Evolutionary conservation across 768 basidiomycete species (phyloP).

Genomic region (Rhizopogon rudus): DNA sequence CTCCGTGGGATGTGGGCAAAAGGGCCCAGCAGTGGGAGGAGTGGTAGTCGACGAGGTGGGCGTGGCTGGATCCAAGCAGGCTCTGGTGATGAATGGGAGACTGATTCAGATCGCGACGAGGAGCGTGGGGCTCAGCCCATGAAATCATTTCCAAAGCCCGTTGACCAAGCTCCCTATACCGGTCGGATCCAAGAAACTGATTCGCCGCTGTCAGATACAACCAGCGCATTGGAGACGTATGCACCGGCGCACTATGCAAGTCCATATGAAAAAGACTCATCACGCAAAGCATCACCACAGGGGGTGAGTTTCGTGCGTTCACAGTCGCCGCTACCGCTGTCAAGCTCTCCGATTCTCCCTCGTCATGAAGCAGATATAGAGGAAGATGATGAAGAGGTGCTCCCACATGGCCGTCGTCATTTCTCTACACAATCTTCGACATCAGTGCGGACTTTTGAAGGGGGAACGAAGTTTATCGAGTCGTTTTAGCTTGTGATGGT

Average conservation of each 20-base stretch:
- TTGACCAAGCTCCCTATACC: background rate
- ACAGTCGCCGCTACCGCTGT: slow-evolving; percentile 24
- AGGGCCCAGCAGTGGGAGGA: slow-evolving; percentile 14
- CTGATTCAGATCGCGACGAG: slow-evolving; percentile 19
- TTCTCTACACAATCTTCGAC: slow-evolving; percentile 17
- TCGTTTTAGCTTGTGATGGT: slow-evolving; percentile 20
- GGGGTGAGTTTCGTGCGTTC: slow-evolving; percentile 13
- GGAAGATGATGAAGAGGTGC: slow-evolving; percentile 7
- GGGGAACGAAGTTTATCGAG: slow-evolving; percentile 49
- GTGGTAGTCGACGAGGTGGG: slow-evolving; percentile 18
- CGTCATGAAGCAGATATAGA: slow-evolving; percentile 14
- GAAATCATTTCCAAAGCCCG: slow-evolving; percentile 1
- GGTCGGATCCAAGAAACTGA: slow-evolving; percentile 13
- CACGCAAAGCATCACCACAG: slow-evolving; percentile 2
- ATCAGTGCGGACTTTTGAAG: slow-evolving; percentile 34
- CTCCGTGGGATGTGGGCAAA: slow-evolving; percentile 16
- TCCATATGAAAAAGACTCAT: slow-evolving; percentile 15
- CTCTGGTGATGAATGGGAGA: slow-evolving; percentile 45
- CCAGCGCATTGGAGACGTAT: slow-evolving; percentile 6
- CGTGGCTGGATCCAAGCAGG: slow-evolving; percentile 50
- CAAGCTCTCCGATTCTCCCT: slow-evolving; percentile 7
- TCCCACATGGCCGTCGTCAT: slow-evolving; percentile 12
- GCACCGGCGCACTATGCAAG: slow-evolving; percentile 10
- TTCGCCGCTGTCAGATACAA: slow-evolving; percentile 22
- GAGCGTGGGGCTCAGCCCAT: background rate